Conservation (phyloP, 2,329 filamentous ascomycete genomes). For the Aspergillus flavus region DNA sequence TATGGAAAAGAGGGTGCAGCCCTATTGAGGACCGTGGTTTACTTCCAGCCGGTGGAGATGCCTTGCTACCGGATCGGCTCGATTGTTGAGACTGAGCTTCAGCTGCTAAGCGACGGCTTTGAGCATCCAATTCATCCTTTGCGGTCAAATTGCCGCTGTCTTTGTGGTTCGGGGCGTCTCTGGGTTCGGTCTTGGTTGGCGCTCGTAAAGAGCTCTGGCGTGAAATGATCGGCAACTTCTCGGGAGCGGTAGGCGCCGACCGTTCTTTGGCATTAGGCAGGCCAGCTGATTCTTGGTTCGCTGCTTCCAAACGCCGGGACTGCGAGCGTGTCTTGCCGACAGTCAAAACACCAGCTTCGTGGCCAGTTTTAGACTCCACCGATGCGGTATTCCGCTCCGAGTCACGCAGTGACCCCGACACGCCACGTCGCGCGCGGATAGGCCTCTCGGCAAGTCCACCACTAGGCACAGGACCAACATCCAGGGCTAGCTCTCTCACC, state of each 20-base stretch:
- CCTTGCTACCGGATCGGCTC: slow-evolving; percentile 33
- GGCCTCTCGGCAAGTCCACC: slow-evolving; percentile 44
- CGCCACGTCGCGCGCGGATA: slow-evolving; percentile 40
- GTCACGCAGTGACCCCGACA: slow-evolving; percentile 36
- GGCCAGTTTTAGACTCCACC: slow-evolving; percentile 35
- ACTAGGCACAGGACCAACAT: slow-evolving; percentile 18
- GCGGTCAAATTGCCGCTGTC: neutral
- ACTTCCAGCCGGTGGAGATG: slow-evolving; percentile 22
- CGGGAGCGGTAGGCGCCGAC: slow-evolving; percentile 21
- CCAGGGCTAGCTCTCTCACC: slow-evolving; percentile 19
- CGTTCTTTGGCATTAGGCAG: slow-evolving; percentile 24
- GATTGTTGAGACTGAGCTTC: slow-evolving; percentile 21
- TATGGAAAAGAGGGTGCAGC: slow-evolving; percentile 40
- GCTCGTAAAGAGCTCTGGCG: slow-evolving; percentile 18
- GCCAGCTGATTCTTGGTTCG: slow-evolving; percentile 24
- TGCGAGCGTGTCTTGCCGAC: slow-evolving; percentile 48
- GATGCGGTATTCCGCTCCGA: slow-evolving; percentile 29
- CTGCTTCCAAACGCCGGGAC: slow-evolving; percentile 40
- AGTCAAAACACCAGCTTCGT: slow-evolving; percentile 35
- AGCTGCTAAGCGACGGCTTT: slow-evolving; percentile 14
- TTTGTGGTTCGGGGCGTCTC: slow-evolving; percentile 5
- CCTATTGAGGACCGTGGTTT: slow-evolving; percentile 41
- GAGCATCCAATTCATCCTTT: slow-evolving; percentile 3
- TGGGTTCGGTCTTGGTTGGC: slow-evolving; percentile 6
- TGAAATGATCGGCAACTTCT: slow-evolving; percentile 19